A percentile compares a stretch with the other conserved stretches of the same genome.
Conservation (phyloP, 306 rosid species). For the Morella rubra region DNA sequence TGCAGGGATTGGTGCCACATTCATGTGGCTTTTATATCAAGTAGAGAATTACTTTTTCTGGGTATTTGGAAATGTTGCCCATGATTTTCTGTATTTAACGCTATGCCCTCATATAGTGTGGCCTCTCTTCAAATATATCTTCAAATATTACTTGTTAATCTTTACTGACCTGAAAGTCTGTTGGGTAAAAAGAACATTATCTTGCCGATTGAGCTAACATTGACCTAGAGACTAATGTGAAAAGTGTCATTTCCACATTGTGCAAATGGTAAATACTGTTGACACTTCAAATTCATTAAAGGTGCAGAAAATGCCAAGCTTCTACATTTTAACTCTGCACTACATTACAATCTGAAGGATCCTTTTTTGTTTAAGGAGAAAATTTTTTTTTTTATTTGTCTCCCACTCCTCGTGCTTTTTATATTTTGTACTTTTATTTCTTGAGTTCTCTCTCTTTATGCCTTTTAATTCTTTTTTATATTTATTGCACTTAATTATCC, state of each 20-base stretch:
- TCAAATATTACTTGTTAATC: not conserved
- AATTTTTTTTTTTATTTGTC: no score
- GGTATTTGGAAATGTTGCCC: slow-evolving; percentile 5
- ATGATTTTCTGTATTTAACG: not conserved
- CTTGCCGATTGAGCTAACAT: not conserved
- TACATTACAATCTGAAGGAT: no score
- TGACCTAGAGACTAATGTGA: not conserved
- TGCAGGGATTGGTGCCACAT: not conserved
- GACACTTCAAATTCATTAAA: not conserved
- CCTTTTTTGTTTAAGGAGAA: no score
- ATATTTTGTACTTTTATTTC: no score
- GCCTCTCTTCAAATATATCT: not conserved
- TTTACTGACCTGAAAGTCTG: not conserved
- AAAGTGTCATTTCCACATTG: not conserved
- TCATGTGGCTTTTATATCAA: slow-evolving; percentile 14
- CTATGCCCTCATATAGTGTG: not conserved
- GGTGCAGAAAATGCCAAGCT: no score
- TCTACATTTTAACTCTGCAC: no score
- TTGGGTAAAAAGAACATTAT: not conserved
- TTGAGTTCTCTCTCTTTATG: no score
- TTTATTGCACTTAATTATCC: not conserved
- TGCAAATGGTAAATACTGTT: not conserved
- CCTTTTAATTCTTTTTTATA: no score
- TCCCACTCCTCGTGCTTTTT: no score
- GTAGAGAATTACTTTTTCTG: slow-evolving; percentile 2